These are phyloP conservation scores for Albatrellus sp. DNA, from an alignment of 1,284 basidiomycete species.

Conservation along the genomic window DNA sequence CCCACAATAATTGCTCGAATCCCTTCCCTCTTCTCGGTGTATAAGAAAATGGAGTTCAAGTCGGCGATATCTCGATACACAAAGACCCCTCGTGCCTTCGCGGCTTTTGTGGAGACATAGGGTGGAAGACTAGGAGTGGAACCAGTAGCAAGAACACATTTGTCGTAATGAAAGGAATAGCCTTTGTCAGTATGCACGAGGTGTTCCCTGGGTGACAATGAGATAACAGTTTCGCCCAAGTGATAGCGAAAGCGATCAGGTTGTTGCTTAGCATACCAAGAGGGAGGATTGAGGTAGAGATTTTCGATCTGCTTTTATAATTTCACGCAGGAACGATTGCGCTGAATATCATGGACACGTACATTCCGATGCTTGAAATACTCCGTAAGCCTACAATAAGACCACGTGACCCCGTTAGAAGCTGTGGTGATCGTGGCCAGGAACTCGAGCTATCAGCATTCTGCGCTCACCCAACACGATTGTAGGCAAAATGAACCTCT, in stretches of 20 bases:
- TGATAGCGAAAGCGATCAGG: not conserved
- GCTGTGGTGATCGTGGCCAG: not conserved
- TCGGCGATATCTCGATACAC: not conserved
- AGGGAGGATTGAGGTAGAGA: not conserved
- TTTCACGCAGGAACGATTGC: too few relatives aligned
- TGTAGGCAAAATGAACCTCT: constrained; percentile 1
- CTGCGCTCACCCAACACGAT: not conserved
- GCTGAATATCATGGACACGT: too few relatives aligned
- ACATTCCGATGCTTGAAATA: constrained; percentile 2
- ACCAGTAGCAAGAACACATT: not conserved
- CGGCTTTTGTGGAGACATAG: not conserved
- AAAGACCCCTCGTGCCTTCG: not conserved
- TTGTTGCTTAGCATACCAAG: constrained; percentile 2
- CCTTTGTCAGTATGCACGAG: too few relatives aligned
- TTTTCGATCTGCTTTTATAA: not conserved
- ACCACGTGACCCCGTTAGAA: not conserved
- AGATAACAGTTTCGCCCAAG: not conserved
- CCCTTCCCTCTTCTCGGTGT: not conserved
- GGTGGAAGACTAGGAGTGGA: not conserved
- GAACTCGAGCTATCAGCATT: not conserved
- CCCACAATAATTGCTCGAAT: not conserved
- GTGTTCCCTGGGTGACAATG: too few relatives aligned
- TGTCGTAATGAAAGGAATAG: not conserved
- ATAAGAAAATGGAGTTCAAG: not conserved
- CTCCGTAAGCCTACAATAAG: not conserved